Base-by-base conservation (phyloP, 2,329 filamentous ascomycete genomes). In the Cercospora berteroae region DNA sequence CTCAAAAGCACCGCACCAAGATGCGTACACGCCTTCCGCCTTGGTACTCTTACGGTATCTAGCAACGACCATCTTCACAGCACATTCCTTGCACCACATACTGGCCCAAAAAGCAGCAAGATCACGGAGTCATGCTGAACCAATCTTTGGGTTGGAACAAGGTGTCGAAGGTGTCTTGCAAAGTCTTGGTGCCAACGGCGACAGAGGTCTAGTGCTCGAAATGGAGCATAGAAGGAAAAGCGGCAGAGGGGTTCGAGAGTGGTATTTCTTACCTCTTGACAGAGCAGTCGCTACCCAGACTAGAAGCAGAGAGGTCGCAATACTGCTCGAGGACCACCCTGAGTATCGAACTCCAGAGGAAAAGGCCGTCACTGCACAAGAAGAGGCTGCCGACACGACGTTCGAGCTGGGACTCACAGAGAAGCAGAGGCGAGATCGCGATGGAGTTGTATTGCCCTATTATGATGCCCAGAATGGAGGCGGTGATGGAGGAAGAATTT, bases 361-460 rank as follows among this genome's bases (percentile, higher is more conserved):
- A 2, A 75, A 74, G 0, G 75, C 70, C 18, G 79, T 75, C 1
- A 80, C 76, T 2, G 78, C 74, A 4, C 78, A 71, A 0, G 81
- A 75, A 1, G 84, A 78, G 1, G 85, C 85, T 27, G 86, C 64
- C 18, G 87, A 88, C 73, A 90, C 91, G 9, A 97, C 94, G 0
- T 99, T 99, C 77, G 90, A 91, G 71, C 80, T 99, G 4, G 89
- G 90, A 0, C 81, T 99, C 67, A 98, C 94, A 18, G 94, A 97
- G 67, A 93, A 95, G 82, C 95, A 99, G 81, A 87, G 91, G 73
- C 85, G 86, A 71, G 94, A 96, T 60, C 84, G 95, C 27, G 94
- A 97, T 74, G 92, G 91, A 0, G 92, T 99, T 8, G 91, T 98
- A 48, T 78, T 98, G 79, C 95, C 95, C 16, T 98, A 99, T 78